Evolutionary conservation across 805 yeast genomes (phyloP).

Genomic region (Yarrowia sp.): DNA sequence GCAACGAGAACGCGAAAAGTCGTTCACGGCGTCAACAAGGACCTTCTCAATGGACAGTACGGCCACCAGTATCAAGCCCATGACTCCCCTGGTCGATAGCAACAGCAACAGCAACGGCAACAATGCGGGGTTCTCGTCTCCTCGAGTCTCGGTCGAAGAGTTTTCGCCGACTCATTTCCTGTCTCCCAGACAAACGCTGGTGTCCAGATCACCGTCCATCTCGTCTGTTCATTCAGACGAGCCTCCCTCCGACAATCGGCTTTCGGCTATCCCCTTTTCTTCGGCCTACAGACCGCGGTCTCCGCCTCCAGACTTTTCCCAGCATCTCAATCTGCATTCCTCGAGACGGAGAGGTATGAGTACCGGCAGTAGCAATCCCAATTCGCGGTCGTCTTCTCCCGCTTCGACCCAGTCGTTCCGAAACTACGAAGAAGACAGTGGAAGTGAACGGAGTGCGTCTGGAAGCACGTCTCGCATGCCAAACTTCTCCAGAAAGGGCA

Average conservation of each 20-base stretch:
- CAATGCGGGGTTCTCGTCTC: not conserved
- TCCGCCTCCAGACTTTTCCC: conserved; percentile 18
- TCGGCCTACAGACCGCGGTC: conserved; percentile 27
- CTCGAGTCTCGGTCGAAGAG: not conserved
- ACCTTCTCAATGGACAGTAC: conserved; percentile 13
- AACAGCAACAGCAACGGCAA: not conserved
- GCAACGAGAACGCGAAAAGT: not conserved
- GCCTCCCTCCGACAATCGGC: not conserved
- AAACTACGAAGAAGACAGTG: conserved; percentile 25
- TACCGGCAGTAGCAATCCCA: conserved; percentile 16
- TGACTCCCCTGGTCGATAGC: conserved; percentile 1
- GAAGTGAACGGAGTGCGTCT: conserved; percentile 6
- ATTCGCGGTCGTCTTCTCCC: conserved; percentile 28
- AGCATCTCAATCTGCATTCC: conserved; percentile 22
- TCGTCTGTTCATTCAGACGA: conserved; percentile 14
- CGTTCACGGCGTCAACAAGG: conserved; percentile 11
- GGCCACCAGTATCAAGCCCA: conserved; percentile 13
- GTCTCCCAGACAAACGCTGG: conserved; percentile 8
- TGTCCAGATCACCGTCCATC: conserved; percentile 13
- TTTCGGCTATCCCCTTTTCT: conserved; percentile 15
- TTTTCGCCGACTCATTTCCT: not conserved
- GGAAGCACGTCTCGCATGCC: conserved; percentile 4
- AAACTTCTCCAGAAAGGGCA: conserved; percentile 24
- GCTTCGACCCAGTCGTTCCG: conserved; percentile 17
- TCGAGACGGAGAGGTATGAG: conserved; percentile 21